These are phyloP conservation scores for Osmanthus fragrans DNA, from an alignment of 257 asterid genomes.

Conservation along the genomic window DNA sequence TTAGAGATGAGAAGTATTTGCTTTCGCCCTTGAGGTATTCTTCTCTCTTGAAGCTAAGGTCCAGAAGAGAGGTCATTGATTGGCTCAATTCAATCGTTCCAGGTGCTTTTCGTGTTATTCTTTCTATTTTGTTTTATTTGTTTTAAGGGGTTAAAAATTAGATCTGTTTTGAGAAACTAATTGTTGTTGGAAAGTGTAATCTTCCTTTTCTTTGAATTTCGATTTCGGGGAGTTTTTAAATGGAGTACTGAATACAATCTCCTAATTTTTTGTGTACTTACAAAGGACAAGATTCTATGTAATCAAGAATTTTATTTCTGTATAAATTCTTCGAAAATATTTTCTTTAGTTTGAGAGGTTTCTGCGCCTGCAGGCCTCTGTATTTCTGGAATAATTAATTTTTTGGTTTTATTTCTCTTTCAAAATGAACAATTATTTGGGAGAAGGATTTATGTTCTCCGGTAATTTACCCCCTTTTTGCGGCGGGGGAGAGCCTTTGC, in stretches of 20 bases:
- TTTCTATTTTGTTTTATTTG: background rate
- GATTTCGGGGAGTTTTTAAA: no score
- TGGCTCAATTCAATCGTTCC: constrained; percentile 61
- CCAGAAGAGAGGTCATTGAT: constrained; percentile 70
- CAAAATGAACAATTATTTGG: background rate
- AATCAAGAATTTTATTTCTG: no score
- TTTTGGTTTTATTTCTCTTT: background rate
- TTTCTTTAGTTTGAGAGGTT: background rate
- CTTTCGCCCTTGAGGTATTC: constrained; percentile 31
- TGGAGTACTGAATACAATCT: no score
- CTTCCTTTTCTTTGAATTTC: background rate
- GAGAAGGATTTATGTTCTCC: background rate
- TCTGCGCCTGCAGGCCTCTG: background rate
- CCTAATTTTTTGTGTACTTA: background rate
- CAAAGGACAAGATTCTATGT: background rate
- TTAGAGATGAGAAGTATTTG: constrained; percentile 30
- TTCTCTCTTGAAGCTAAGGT: constrained; percentile 57
- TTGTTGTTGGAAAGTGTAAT: background rate
- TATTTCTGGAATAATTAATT: background rate
- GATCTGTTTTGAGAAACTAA: background rate
- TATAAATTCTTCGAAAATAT: background rate
- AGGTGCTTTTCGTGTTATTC: constrained; percentile 38
- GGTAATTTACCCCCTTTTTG: background rate
- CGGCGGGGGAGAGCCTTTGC: background rate
- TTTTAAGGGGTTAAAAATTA: background rate